phyloP scores from a whole-genome alignment of 2,329 filamentous ascomycete genomes.

The Colletotrichum gigasporum region DNA sequence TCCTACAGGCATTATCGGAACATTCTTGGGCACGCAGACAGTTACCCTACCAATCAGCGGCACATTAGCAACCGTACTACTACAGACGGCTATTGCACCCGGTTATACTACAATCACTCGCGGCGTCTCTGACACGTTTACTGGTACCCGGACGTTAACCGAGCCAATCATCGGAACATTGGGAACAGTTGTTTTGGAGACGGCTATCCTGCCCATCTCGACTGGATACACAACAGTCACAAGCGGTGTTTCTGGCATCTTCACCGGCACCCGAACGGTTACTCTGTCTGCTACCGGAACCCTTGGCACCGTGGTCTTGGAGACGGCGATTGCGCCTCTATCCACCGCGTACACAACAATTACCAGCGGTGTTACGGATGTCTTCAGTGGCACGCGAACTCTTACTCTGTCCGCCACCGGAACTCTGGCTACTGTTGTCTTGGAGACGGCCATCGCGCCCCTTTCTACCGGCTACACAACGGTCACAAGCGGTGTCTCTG shows the following conservation, averaged over 20 bases:
- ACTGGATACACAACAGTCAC: not conserved
- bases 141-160: not conserved
- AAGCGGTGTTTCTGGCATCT: not conserved
- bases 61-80: not conserved
- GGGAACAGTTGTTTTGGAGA: not conserved
- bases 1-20: not conserved
- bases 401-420: not conserved
- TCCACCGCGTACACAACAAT: not conserved
- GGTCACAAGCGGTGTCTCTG: not conserved
- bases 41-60: not conserved
- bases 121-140: not conserved
- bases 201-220: not conserved
- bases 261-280: not conserved
- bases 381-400: not conserved
- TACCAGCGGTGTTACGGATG: not conserved
- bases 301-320: not conserved
- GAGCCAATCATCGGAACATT: not conserved
- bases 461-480: not conserved
- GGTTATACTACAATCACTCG: not conserved
- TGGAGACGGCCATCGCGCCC: not conserved
- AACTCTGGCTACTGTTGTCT: not conserved
- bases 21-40: not conserved
- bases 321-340: not conserved
- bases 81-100: not conserved
- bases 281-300: not conserved